phyloP scores from a whole-genome alignment of 2,329 filamentous ascomycete genomes.

The Cladosporium halotolerans region DNA sequence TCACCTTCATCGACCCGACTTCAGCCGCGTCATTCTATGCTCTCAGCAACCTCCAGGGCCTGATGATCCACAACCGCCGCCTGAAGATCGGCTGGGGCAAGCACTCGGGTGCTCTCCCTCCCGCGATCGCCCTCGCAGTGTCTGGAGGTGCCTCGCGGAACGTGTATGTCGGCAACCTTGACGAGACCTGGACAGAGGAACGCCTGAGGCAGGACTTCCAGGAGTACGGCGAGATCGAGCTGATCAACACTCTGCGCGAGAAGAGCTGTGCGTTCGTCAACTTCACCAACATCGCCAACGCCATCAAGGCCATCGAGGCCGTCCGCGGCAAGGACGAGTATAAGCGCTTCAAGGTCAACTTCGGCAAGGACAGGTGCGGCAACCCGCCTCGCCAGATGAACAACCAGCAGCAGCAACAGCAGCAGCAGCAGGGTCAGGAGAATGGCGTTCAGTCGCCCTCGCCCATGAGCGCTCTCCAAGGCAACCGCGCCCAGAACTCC shows the following conservation, averaged over 20 bases:
- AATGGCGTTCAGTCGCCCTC: conserved; percentile 52
- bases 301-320: conserved; percentile 98
- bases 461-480: conserved; percentile 52
- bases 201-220: conserved; percentile 93
- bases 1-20: conserved; percentile 98
- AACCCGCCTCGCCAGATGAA: conserved; percentile 88
- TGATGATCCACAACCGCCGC: conserved; percentile 98
- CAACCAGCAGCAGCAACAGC: conserved; percentile 49
- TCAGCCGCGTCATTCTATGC: conserved; percentile 97
- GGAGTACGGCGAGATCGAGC: conserved; percentile 94
- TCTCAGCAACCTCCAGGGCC: conserved; percentile 88
- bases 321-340: conserved; percentile 93
- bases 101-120: conserved; percentile 91
- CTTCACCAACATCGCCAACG: conserved; percentile 99
- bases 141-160: conserved; percentile 97
- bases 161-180: conserved; percentile 95
- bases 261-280: conserved; percentile 99
- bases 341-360: conserved; percentile 98
- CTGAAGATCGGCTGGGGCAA: conserved; percentile 99
- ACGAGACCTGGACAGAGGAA: conserved; percentile 96
- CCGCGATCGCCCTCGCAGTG: conserved; percentile 90
- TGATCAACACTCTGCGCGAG: conserved; percentile 92
- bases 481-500: conserved; percentile 50
- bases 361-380: conserved; percentile 95
- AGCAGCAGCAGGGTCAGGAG: conserved; percentile 58